Base-by-base conservation (phyloP, 345 rosid genomes). In the Bretschneidera sinensis region DNA sequence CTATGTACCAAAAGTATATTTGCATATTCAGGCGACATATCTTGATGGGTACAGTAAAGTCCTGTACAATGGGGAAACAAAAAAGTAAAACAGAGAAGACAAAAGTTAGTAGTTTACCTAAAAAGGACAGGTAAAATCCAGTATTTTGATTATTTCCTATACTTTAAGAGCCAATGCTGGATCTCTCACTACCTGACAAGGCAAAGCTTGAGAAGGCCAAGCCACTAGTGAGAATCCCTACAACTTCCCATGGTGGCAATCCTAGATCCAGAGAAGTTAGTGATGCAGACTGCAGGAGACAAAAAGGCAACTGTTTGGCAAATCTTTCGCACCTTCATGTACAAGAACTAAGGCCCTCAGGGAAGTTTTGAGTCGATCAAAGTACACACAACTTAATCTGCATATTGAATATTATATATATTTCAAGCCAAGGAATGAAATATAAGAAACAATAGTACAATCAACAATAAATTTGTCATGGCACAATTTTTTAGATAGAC, bases 1-100 rank as follows among this genome's bases (percentile, higher is more conserved):
- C 6, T 39, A 39, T 13, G 19, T 64, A 92, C 98, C 96, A 92
- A 65, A 43, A 92, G 87, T 59, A 92, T 85, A 71, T 96, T 92
- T 57, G 98, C 98, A 68, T 89, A 89, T 78, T 89, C 88, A 20
- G 91, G 90, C 14, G 97, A 92, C 33, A 92, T 89, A 80, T 92
- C 98, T 74, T 92, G 98, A 84, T 92, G 98, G 9, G 91, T 89
- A 72, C 98, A 92, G 64, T 89, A 89, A 62, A 89, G 83, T 62
- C 94, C 89, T 86, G 81, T 54, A 24, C 33, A 72, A 57, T 48
- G 54, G 34, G 18, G 24, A 43, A n/a, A 22, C 57, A 54, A 21
- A 51, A 24, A 21, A 10, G 54, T 51, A 17, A 51, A 23, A 21
- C 21, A 51, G 43, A 35, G 35, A 2, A 60, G 13, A 28, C 28